These are phyloP conservation scores for Carnegiea gigantea DNA, from an alignment of 179 eudicot species.

Conservation along the genomic window DNA sequence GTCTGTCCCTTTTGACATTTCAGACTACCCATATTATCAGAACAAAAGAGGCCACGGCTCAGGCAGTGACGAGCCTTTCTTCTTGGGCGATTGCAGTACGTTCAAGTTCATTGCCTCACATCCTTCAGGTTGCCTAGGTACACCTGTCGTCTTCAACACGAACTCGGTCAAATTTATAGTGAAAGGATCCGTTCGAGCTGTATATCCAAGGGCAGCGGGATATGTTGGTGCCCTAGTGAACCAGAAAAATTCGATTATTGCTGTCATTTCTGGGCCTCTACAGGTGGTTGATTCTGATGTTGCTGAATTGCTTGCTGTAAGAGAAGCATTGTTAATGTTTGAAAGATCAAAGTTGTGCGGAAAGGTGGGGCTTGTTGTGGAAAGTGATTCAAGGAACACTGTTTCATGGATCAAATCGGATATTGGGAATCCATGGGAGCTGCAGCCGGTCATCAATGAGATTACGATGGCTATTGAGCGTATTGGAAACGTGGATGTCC, in stretches of 20 bases:
- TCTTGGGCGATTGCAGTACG: conserved; percentile 20
- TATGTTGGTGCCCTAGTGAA: conserved; percentile 9
- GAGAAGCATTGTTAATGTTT: conserved; percentile 15
- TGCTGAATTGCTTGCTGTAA: conserved; percentile 16
- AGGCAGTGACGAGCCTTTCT: conserved; percentile 8
- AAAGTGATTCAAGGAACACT: conserved; percentile 3
- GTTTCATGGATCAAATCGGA: conserved; percentile 14
- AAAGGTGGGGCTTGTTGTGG: background rate
- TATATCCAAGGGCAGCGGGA: background rate
- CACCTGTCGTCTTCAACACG: background rate
- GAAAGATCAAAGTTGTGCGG: conserved; percentile 11
- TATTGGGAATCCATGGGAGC: conserved; percentile 10
- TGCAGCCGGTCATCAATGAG: background rate
- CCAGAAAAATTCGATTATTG: background rate
- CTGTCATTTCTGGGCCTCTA: background rate
- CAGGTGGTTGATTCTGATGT: background rate
- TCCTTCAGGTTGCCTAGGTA: background rate
- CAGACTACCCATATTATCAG: conserved; percentile 23
- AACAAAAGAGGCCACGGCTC: conserved; percentile 26
- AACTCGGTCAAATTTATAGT: conserved; percentile 17
- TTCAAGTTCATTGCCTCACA: conserved; percentile 14
- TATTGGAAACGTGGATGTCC: background rate
- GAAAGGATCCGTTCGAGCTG: conserved; percentile 9
- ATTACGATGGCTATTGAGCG: conserved; percentile 5
- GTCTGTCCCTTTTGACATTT: conserved; percentile 10